These are phyloP conservation scores for Eragrostis curvula DNA, from an alignment of 176 grass and related monocot genomes.

Conservation along the genomic window DNA sequence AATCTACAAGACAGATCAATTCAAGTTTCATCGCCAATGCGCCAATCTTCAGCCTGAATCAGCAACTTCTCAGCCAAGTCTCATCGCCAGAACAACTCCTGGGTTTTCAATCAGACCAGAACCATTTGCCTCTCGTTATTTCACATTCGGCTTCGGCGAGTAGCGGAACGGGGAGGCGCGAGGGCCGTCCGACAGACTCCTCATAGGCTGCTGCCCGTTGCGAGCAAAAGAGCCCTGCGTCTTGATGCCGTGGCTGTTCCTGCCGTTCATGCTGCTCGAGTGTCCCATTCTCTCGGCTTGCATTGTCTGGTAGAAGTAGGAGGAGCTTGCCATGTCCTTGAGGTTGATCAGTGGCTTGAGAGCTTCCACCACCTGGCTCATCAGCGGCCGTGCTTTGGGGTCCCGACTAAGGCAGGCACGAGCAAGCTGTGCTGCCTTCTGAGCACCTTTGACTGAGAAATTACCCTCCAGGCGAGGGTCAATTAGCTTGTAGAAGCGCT, in stretches of 20 bases:
- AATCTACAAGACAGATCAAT: conserved; percentile 66
- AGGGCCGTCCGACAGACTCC: conserved; percentile 64
- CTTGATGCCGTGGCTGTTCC: conserved; percentile 56
- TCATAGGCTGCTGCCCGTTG: conserved; percentile 55
- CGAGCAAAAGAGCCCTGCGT: conserved; percentile 45
- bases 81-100: neutral
- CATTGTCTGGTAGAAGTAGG: conserved; percentile 73
- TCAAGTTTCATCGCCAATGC: conserved; percentile 38
- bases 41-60: neutral
- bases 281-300: conserved; percentile 59
- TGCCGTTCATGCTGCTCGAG: conserved; percentile 57
- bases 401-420: conserved; percentile 70
- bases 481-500: conserved; percentile 71
- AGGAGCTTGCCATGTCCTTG: conserved; percentile 76
- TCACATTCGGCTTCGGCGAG: conserved; percentile 62
- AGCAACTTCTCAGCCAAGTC: neutral
- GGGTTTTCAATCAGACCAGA: neutral
- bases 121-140: neutral
- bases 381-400: conserved; percentile 66
- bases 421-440: conserved; percentile 70
- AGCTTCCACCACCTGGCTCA: conserved; percentile 78
- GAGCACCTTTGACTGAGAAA: conserved; percentile 76
- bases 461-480: conserved; percentile 77
- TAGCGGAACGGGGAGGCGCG: conserved; percentile 68
- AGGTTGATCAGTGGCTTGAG: conserved; percentile 74